These are phyloP conservation scores for Handroanthus guayacan DNA, from an alignment of 257 asterid genomes.

Conservation along the genomic window DNA sequence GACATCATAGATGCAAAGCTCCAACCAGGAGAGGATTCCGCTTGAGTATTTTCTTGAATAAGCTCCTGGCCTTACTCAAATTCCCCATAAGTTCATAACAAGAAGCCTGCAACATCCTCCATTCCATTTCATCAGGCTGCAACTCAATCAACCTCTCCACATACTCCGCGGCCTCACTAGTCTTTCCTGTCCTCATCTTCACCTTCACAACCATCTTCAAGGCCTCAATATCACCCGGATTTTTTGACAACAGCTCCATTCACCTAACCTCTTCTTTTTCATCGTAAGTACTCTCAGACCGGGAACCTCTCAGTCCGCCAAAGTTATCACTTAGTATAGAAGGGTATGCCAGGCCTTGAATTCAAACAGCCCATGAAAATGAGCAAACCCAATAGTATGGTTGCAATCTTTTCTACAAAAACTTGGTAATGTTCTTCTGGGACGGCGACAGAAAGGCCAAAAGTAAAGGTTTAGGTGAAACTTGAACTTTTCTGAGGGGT, in stretches of 20 bases:
- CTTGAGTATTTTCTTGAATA: slow-evolving; percentile 73
- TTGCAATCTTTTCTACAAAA: slow-evolving; percentile 49
- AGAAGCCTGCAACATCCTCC: slow-evolving; percentile 94
- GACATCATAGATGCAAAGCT: slow-evolving; percentile 83
- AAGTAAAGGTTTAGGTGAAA: slow-evolving; percentile 41
- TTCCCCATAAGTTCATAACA: slow-evolving; percentile 91
- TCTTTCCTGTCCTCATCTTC: slow-evolving; percentile 85
- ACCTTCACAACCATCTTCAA: slow-evolving; percentile 74
- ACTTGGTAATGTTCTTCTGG: slow-evolving; percentile 40
- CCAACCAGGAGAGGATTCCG: slow-evolving; percentile 84
- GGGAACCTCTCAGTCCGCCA: slow-evolving; percentile 45
- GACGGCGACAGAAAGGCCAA: slow-evolving; percentile 35
- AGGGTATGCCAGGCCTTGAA: slow-evolving; percentile 61
- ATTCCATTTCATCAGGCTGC: slow-evolving; percentile 82
- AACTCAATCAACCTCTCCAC: slow-evolving; percentile 76
- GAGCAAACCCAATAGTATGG: slow-evolving; percentile 71
- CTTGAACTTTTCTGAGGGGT: slow-evolving; percentile 12
- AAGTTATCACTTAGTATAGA: slow-evolving; percentile 53
- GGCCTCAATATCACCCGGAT: slow-evolving; percentile 61
- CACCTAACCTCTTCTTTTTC: slow-evolving; percentile 69
- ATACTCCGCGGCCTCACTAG: slow-evolving; percentile 65
- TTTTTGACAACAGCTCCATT: slow-evolving; percentile 58
- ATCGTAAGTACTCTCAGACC: slow-evolving; percentile 19
- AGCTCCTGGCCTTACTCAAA: slow-evolving; percentile 71
- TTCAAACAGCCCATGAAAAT: slow-evolving; percentile 52